Percentiles rank a stretch among this genome's conserved stretches.
These are phyloP conservation scores for Zea mays DNA, from an alignment of 176 grass and related monocot genomes.

Conservation along the genomic window Zm-B73-REFERENCE-NAM-5.0 NC_050099.1:163114001-163114500, in stretches of 20 bases:
- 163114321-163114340: background rate
- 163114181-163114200: background rate
- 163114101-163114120: slow-evolving; percentile 18
- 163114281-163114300: background rate
- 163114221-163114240: background rate
- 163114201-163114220: background rate
- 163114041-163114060: slow-evolving; percentile 14
- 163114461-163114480: slow-evolving; percentile 17
- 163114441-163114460: background rate
- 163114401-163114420: background rate
- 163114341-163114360: background rate
- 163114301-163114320: background rate
- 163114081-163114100: background rate
- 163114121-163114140: slow-evolving; percentile 24
- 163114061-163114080: background rate
- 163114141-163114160: slow-evolving; percentile 10
- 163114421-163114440: background rate
- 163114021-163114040: background rate
- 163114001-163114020: background rate
- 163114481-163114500: background rate
- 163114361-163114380: slow-evolving; percentile 22
- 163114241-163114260: background rate
- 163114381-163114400: slow-evolving; percentile 53
- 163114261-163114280: background rate
- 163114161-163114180: background rate